Base-by-base conservation (phyloP, 345 rosid species). In the Citrus medica region DNA sequence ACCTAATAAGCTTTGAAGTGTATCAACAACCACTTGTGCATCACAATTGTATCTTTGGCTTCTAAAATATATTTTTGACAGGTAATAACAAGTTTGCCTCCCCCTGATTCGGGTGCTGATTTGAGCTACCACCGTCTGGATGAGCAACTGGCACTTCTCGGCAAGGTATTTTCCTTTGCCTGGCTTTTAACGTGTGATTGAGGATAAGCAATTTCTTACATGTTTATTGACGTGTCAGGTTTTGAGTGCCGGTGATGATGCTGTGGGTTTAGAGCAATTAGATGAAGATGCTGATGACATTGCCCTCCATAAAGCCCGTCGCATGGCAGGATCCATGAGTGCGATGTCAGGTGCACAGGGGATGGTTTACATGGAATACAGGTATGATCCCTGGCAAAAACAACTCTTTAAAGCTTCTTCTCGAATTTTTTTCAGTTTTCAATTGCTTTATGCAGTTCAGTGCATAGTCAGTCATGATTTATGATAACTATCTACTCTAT, bases 221-320 rank as follows among this genome's bases (percentile, higher is more conserved):
- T 58, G 67, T 69, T 28, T 74, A 58, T 61, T 62, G 8, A 51
- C 22, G 14, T 25, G 4, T 74, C 78, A 92, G 97, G 99, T 94
- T 53, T 72, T 96, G 87, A 89, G 81, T 76, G 98, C 97, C 3
- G 94, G 98, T 48, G 99, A 94, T 40, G 98, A 96, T 25, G 76
- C 79, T 3, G 93, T 96, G 75, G 98, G 99, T 70, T 61, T 92
- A 30, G 99, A 92, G 86, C 97, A 90, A 75, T 80, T 92, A 22
- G 97, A 94, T 64, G 99, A 94, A 85, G 98, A 96, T 73, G 92
- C 92, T 4, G 99, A 91, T 60, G 99, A 92, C 64, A 94, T 91
- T 82, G 92, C 90, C 65, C 91, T 91, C 46, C 91, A 89, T 22
- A 93, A 91, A 70, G 92, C 89, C 21, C 94, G 95, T 75, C 88